A percentile compares a stretch with the other conserved stretches of the same genome.
These are phyloP conservation scores for Wilhelminamyces savonicus DNA, from an alignment of 805 yeast species.

Conservation along the genomic window DNA sequence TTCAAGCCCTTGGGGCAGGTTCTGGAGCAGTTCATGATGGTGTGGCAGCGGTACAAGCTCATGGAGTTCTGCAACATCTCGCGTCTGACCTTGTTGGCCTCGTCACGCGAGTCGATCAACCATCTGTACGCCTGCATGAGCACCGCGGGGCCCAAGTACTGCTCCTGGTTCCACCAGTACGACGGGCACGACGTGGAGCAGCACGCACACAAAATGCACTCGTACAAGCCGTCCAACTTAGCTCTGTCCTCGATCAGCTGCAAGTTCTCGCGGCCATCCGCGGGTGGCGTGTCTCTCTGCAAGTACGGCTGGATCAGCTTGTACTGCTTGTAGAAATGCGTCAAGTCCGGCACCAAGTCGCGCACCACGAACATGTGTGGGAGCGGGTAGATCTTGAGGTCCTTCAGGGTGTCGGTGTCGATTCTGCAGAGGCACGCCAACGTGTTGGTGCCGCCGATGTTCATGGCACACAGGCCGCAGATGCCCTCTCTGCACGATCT, in stretches of 20 bases:
- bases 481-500: constrained; percentile 99
- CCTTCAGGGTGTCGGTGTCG: constrained; percentile 69
- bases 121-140: constrained; percentile 99
- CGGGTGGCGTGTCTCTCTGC: constrained; percentile 75
- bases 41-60: constrained; percentile 98
- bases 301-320: constrained; percentile 96
- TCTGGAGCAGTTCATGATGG: constrained; percentile 96
- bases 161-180: constrained; percentile 99
- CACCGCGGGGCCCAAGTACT: constrained; percentile 97
- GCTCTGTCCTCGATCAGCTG: constrained; percentile 91
- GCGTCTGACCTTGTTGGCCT: constrained; percentile 75
- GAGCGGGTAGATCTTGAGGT: constrained; percentile 85
- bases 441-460: constrained; percentile 96
- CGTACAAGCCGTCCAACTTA: constrained; percentile 94
- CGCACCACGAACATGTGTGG: constrained; percentile 98
- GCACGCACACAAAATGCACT: constrained; percentile 97
- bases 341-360: constrained; percentile 96
- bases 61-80: constrained; percentile 92
- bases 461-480: constrained; percentile 99
- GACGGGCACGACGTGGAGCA: constrained; percentile 99
- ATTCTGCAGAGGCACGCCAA: constrained; percentile 94
- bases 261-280: constrained; percentile 87
- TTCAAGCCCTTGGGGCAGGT: constrained; percentile 99
- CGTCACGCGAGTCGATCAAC: constrained; percentile 96
- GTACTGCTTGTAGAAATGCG: constrained; percentile 97